Evolutionary conservation across 495 filamentous ascomycete genomes (phyloP), one percentile per base, ranked within the genome.

Genomic region (Aspergillus sclerotiicarbonarius): DNA sequence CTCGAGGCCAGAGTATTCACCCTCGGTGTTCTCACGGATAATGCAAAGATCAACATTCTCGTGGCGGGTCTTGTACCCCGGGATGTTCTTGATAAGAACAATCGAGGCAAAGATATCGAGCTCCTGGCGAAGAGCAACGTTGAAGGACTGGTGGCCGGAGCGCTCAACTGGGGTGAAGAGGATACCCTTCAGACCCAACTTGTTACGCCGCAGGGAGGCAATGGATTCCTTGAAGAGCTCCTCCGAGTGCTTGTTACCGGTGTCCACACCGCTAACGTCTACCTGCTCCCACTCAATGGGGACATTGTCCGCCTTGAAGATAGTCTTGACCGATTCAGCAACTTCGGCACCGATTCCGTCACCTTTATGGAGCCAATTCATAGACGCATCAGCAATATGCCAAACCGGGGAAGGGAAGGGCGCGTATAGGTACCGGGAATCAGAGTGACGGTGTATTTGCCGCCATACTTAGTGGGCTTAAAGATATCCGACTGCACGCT

Each of bases 91-190:
- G 82, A 98, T 90, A 53, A 98, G 84, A 60, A 91, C 91, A 71
- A 98, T 92, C 46, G 93, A 97, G 69, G 94, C 94, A 74, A 98
- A 98, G 78, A 98, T 98, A 77, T 98, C 94, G 67, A 98, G 90
- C 75, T 97, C 94, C 80, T 98, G 94, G 63, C 94, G 90, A 69
- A 98, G 85, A 66, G 94, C 94, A 64, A 98, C 94, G 76, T 98
- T 98, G 91, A 98, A 98, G 57, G 91, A 96, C 76, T 96, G 91
- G 82, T 98, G 94, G 63, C 94, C 94, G 37, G 94, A 96, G 60
- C 95, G 88, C 79, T 92, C 91, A 64, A 98, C 90, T 47, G 94
- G 94, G 37, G 94, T 98, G 80, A 96, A 91, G 18, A 98, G 84
- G 72, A 98, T 98, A 74, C 86, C 86, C 82, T 98, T 98, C 57